phyloP scores from a whole-genome alignment of 2,329 filamentous ascomycete species.

The Metarhizium anisopliae region DNA sequence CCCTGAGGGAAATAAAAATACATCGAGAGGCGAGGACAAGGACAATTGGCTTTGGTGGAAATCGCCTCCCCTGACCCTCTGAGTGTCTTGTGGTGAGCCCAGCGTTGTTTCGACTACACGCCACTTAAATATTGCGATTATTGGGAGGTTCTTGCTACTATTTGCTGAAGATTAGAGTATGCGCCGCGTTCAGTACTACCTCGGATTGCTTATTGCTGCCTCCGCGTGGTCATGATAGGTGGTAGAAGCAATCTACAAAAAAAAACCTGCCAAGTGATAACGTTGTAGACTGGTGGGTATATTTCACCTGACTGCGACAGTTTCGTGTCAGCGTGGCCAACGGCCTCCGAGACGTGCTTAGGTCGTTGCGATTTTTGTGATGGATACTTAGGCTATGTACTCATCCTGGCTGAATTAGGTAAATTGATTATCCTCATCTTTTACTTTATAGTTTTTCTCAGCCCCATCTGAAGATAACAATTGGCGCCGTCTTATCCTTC shows the following conservation, averaged over 20 bases:
- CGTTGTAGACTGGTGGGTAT: no score
- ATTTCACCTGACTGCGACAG: background rate
- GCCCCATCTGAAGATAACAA: conserved; percentile 1
- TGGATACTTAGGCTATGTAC: no score
- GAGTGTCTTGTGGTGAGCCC: no score
- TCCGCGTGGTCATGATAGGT: background rate
- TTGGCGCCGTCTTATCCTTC: background rate
- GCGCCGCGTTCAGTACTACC: no score
- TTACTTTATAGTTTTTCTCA: background rate
- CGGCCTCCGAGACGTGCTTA: background rate
- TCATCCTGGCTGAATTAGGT: background rate
- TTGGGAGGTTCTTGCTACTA: no score
- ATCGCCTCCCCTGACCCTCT: no score
- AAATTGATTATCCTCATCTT: background rate
- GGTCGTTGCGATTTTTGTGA: background rate
- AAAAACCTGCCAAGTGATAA: background rate
- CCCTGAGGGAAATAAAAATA: no score
- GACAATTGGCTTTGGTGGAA: no score
- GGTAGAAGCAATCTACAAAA: background rate
- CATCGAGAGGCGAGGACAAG: no score
- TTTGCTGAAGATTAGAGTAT: no score
- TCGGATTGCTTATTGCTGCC: background rate
- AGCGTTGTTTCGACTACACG: no score
- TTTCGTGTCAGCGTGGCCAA: background rate
- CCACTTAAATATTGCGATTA: no score